These are phyloP conservation scores for Tricladium varicosporioides DNA, from an alignment of 2,329 filamentous ascomycete species.

Conservation along the genomic window DNA sequence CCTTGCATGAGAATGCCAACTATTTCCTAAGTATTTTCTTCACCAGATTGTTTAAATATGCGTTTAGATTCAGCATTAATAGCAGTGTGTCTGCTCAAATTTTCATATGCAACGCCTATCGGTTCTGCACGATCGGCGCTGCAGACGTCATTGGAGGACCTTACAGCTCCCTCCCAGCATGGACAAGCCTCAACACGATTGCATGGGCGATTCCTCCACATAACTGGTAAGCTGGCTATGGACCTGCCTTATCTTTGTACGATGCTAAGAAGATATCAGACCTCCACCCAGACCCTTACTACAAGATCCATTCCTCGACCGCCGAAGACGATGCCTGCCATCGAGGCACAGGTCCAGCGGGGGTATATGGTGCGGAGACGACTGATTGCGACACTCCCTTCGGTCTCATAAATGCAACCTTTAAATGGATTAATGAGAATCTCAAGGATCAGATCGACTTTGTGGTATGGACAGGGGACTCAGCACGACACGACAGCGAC, in stretches of 20 bases:
- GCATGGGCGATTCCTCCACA: conserved; percentile 79
- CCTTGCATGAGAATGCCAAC: conserved; percentile 2
- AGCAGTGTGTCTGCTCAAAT: conserved; percentile 26
- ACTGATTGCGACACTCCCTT: conserved; percentile 86
- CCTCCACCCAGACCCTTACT: conserved; percentile 87
- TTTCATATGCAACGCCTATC: conserved; percentile 25
- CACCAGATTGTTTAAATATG: conserved; percentile 24
- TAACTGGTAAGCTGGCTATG: conserved; percentile 64
- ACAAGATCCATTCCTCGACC: conserved; percentile 74
- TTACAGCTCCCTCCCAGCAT: conserved; percentile 18
- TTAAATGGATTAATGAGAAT: conserved; percentile 81
- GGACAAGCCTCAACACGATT: conserved; percentile 41
- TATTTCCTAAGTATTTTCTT: conserved; percentile 2
- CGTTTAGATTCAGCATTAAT: conserved; percentile 19
- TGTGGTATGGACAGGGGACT: conserved; percentile 90
- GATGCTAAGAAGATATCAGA: conserved; percentile 52
- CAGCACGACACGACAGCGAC: conserved; percentile 85
- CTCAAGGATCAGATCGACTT: conserved; percentile 81
- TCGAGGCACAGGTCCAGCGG: conserved; percentile 71
- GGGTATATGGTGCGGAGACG: conserved; percentile 79
- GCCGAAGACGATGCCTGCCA: conserved; percentile 73
- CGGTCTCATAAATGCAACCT: conserved; percentile 80
- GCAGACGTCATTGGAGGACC: conserved; percentile 31
- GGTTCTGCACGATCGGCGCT: conserved; percentile 18
- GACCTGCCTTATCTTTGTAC: conserved; percentile 20